A percentile compares a stretch with the other conserved stretches of the same genome.
phyloP scores from a whole-genome alignment of 768 basidiomycete species.

The Serendipita sp. region DNA sequence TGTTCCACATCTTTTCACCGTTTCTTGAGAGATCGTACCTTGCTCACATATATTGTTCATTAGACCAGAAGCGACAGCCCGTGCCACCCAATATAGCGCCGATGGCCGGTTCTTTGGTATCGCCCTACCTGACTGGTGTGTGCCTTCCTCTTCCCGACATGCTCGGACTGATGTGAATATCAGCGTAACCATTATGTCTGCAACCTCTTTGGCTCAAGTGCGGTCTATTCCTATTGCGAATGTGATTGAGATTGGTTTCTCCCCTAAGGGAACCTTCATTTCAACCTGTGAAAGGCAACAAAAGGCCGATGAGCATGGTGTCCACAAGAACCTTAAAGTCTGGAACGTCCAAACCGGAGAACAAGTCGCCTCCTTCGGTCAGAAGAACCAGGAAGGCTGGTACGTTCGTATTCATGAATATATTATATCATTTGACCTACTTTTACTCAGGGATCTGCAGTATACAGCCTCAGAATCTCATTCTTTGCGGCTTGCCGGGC shows the following conservation, averaged over 20 bases:
- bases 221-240: slow-evolving; percentile 60
- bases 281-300: slow-evolving; percentile 91
- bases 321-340: slow-evolving; percentile 87
- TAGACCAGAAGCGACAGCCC: slow-evolving; percentile 52
- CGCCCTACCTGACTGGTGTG: slow-evolving; percentile 58
- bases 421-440: neutral
- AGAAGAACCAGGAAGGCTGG: slow-evolving; percentile 88
- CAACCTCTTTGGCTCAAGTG: slow-evolving; percentile 50
- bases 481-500: slow-evolving; percentile 61
- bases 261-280: slow-evolving; percentile 81
- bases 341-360: slow-evolving; percentile 76
- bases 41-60: slow-evolving; percentile 18
- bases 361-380: slow-evolving; percentile 72
- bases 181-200: slow-evolving; percentile 65
- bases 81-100: slow-evolving; percentile 65
- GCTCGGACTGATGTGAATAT: slow-evolving; percentile 11
- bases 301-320: slow-evolving; percentile 80
- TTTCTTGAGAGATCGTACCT: neutral
- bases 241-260: slow-evolving; percentile 75
- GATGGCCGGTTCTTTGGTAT: slow-evolving; percentile 83
- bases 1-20: neutral
- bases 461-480: slow-evolving; percentile 82
- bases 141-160: slow-evolving; percentile 9
- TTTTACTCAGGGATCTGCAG: slow-evolving; percentile 42
- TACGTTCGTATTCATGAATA: slow-evolving; percentile 11